These are phyloP conservation scores for Colletotrichum sp. DNA, from an alignment of 2,329 filamentous ascomycete genomes.

Conservation along the genomic window DNA sequence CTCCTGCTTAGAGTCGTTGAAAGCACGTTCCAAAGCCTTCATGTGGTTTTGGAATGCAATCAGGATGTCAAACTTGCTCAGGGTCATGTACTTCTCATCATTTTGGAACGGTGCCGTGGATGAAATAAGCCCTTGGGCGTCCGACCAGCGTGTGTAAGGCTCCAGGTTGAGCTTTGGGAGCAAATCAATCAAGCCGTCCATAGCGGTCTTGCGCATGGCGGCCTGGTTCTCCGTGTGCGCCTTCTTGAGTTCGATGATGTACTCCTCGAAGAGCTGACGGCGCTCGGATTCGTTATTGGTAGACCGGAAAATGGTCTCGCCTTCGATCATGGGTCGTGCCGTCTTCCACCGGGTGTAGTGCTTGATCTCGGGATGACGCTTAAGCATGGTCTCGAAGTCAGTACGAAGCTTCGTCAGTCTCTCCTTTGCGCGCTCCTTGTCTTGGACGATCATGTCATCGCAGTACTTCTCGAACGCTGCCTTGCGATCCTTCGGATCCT, in stretches of 20 bases:
- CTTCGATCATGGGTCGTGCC: slow-evolving; percentile 90
- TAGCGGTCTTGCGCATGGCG: slow-evolving; percentile 75
- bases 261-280: slow-evolving; percentile 91
- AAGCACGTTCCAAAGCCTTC: slow-evolving; percentile 85
- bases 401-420: slow-evolving; percentile 87
- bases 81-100: slow-evolving; percentile 83
- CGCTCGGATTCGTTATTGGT: slow-evolving; percentile 88
- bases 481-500: slow-evolving; percentile 90
- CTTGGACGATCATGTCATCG: slow-evolving; percentile 85
- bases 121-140: slow-evolving; percentile 84
- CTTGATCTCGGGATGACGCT: slow-evolving; percentile 95
- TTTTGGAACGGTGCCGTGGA: slow-evolving; percentile 77
- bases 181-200: slow-evolving; percentile 81
- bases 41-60: slow-evolving; percentile 95
- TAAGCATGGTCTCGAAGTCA: slow-evolving; percentile 96
- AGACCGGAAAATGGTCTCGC: slow-evolving; percentile 93
- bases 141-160: slow-evolving; percentile 93
- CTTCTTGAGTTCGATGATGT: slow-evolving; percentile 84
- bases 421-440: slow-evolving; percentile 94
- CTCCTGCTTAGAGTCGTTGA: slow-evolving; percentile 89
- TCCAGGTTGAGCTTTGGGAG: slow-evolving; percentile 83
- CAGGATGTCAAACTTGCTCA: slow-evolving; percentile 89
- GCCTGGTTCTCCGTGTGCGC: slow-evolving; percentile 78
- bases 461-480: slow-evolving; percentile 95
- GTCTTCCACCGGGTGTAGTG: slow-evolving; percentile 98